A percentile compares a stretch with the other conserved stretches of the same genome.
These are phyloP conservation scores for Fusarium anthophilum DNA, from an alignment of 2,329 filamentous ascomycete species.

Conservation along the genomic window DNA sequence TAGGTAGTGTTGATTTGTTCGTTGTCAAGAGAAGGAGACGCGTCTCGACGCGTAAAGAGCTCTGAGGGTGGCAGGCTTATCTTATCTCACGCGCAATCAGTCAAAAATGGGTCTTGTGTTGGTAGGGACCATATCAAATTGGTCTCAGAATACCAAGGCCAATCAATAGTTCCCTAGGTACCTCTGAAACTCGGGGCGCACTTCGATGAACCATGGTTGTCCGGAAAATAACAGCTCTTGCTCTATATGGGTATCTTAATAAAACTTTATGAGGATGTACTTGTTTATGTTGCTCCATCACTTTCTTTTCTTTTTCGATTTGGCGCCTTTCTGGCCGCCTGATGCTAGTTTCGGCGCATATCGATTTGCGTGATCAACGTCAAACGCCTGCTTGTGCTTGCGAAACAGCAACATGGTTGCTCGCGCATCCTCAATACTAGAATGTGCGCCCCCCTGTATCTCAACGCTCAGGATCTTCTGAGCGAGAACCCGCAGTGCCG, in stretches of 20 bases:
- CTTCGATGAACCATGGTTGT: neutral
- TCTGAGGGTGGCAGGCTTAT: neutral
- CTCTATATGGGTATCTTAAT: conserved; percentile 36
- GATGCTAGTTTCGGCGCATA: conserved; percentile 57
- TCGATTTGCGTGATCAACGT: conserved; percentile 77
- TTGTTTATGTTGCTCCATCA: conserved; percentile 1
- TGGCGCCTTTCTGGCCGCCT: conserved; percentile 50
- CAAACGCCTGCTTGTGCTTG: conserved; percentile 84
- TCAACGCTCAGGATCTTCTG: conserved; percentile 67
- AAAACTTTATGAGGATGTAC: neutral
- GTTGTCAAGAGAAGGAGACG: conserved; percentile 22
- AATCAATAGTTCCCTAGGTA: neutral
- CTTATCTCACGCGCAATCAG: conserved; percentile 13
- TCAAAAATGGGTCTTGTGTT: neutral
- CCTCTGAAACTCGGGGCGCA: neutral
- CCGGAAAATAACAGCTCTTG: neutral
- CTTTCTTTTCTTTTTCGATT: conserved; percentile 53
- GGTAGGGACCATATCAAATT: neutral
- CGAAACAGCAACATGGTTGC: conserved; percentile 91
- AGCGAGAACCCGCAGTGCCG: conserved; percentile 69
- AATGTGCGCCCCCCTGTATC: conserved; percentile 72
- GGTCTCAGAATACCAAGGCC: neutral
- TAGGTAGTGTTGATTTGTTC: neutral
- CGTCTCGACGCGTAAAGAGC: conserved; percentile 39
- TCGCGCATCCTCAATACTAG: conserved; percentile 81